Conservation (phyloP, 1,284 basidiomycete species). For the Moniliophthora roreri region DNA sequence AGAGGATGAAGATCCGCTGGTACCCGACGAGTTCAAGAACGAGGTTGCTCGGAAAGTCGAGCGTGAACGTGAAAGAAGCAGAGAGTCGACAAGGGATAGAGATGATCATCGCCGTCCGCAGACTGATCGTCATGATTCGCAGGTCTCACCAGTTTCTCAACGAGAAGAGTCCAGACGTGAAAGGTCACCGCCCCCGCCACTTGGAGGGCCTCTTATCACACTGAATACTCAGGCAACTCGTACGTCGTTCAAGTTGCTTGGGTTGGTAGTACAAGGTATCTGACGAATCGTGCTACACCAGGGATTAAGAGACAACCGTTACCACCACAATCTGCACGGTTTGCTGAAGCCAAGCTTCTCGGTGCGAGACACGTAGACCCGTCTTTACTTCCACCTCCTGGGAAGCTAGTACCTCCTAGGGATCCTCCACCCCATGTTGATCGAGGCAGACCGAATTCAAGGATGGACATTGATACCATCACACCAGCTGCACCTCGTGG, state of each 20-base stretch:
- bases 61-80: background rate
- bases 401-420: conserved; percentile 5
- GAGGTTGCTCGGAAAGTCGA: background rate
- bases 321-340: conserved; percentile 31
- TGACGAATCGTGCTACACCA: conserved; percentile 11
- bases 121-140: background rate
- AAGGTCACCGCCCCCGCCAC: too few relatives aligned
- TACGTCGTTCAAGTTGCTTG: too few relatives aligned
- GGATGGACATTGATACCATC: background rate
- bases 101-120: background rate
- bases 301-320: conserved; percentile 30
- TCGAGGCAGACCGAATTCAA: background rate
- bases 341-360: conserved; percentile 22
- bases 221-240: too few relatives aligned
- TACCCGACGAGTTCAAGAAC: conserved; percentile 2
- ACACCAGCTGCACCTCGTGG: background rate
- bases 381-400: too few relatives aligned
- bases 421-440: conserved; percentile 15
- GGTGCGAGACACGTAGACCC: conserved; percentile 8
- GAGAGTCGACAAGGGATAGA: background rate
- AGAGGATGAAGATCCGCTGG: background rate
- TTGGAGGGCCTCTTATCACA: too few relatives aligned
- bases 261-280: too few relatives aligned
- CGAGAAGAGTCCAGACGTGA: conserved; percentile 2
- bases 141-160: background rate